Conservation (phyloP, 2,329 filamentous ascomycete species). For the Hypoxylon sp. region DNA sequence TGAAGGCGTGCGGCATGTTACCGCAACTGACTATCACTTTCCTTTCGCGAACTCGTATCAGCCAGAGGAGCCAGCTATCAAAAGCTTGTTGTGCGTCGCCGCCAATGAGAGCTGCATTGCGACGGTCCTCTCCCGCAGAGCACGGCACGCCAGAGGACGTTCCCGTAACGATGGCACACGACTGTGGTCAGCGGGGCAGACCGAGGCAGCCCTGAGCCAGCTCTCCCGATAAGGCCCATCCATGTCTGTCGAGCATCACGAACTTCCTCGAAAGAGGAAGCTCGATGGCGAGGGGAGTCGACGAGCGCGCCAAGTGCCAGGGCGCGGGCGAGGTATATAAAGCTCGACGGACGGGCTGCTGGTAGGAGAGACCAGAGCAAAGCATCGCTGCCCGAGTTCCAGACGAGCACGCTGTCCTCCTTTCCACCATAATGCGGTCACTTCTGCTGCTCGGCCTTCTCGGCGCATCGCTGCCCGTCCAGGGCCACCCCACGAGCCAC, state of each 20-base stretch:
- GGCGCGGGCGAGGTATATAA: constrained; percentile 36
- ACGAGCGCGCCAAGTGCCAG: not conserved
- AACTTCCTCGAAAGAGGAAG: constrained; percentile 44
- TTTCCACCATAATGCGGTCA: constrained; percentile 42
- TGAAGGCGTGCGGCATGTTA: constrained; percentile 34
- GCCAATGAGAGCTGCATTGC: constrained; percentile 23
- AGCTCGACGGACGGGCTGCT: constrained; percentile 13
- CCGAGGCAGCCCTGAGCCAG: constrained; percentile 10
- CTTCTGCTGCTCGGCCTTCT: constrained; percentile 46
- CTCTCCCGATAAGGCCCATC: constrained; percentile 33
- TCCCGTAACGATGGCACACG: constrained; percentile 26
- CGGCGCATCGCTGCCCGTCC: constrained; percentile 43
- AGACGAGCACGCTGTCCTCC: constrained; percentile 21
- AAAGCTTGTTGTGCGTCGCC: constrained; percentile 24
- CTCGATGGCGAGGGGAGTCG: constrained; percentile 19
- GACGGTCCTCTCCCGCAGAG: constrained; percentile 17
- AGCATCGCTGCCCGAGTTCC: constrained; percentile 10
- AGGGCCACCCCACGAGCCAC: constrained; percentile 44
- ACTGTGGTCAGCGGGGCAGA: constrained; percentile 26
- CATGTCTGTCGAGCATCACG: constrained; percentile 31
- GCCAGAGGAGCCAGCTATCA: constrained; percentile 23
- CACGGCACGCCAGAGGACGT: constrained; percentile 7
- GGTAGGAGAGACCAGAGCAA: constrained; percentile 26
- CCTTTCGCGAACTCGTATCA: constrained; percentile 39
- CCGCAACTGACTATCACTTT: constrained; percentile 40